Percentiles rank a stretch among this genome's conserved stretches.
Conservation (phyloP, 108 stramenopile genomes). For the Nitzschia sp. region DNA sequence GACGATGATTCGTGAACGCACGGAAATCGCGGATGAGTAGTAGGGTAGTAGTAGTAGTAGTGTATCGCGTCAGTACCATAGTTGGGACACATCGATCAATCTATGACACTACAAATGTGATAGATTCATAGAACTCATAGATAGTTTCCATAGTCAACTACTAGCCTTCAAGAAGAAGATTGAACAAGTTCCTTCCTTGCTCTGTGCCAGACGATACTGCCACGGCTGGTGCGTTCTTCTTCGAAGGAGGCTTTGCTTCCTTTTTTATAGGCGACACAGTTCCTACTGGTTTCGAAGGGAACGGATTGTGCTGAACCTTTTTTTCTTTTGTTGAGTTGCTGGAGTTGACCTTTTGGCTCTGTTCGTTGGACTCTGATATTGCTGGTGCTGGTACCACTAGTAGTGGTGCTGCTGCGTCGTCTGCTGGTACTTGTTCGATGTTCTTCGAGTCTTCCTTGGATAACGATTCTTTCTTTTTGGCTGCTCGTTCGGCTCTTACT, state of each 20-base stretch:
- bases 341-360: not conserved
- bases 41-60: too few relatives aligned
- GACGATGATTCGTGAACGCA: too few relatives aligned
- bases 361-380: not conserved
- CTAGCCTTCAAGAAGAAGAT: conserved; percentile 3
- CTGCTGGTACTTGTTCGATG: not conserved
- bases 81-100: too few relatives aligned
- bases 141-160: not conserved
- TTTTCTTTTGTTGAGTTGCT: too few relatives aligned
- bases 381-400: not conserved
- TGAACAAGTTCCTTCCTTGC: conserved; percentile 10
- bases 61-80: too few relatives aligned
- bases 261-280: not conserved
- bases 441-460: not conserved
- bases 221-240: not conserved
- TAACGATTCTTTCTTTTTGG: not conserved
- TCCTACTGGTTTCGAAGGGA: conserved; percentile 4
- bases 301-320: not conserved
- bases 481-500: conserved; percentile 3
- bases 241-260: not conserved
- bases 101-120: too few relatives aligned
- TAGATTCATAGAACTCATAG: too few relatives aligned
- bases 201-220: not conserved
- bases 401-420: not conserved
- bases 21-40: too few relatives aligned